A percentile compares a stretch with the other conserved stretches of the same genome.
Conservation (phyloP, 192 early-diverging fungal genomes). For the Nowakowskiella sp. region DNA sequence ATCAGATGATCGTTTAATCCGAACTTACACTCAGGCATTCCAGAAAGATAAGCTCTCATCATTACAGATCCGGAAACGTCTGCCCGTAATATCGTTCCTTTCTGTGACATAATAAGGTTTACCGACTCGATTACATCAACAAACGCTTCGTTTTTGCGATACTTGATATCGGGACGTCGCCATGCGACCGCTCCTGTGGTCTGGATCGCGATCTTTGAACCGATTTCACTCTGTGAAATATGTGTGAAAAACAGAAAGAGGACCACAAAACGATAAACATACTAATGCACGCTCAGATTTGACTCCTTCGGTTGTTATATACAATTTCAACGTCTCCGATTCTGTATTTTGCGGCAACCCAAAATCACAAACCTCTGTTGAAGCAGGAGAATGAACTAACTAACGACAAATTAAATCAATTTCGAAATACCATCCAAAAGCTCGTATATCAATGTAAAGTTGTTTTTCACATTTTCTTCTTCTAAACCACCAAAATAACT, state of each 20-base stretch:
- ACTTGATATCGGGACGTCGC: constrained; percentile 87
- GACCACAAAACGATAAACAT: not conserved
- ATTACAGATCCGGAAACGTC: constrained; percentile 87
- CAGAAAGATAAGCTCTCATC: constrained; percentile 93
- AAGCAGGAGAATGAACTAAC: not conserved
- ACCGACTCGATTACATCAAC: constrained; percentile 98
- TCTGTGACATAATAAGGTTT: constrained; percentile 82
- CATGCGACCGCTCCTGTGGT: constrained; percentile 92
- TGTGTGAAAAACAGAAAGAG: no score
- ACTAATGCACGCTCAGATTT: constrained; percentile 61
- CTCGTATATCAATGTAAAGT: constrained; percentile 49
- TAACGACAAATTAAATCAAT: not conserved
- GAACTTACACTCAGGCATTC: constrained; percentile 96
- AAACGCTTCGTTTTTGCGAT: constrained; percentile 97
- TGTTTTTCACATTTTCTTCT: constrained; percentile 55
- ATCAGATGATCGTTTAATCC: constrained; percentile 93
- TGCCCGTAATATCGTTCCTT: constrained; percentile 77
- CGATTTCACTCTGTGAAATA: constrained; percentile 31
- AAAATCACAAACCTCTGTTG: constrained; percentile 50
- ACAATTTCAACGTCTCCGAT: constrained; percentile 49
- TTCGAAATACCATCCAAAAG: constrained; percentile 45
- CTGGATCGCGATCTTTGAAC: constrained; percentile 84
- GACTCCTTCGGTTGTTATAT: constrained; percentile 94
- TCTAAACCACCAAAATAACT: constrained; percentile 84
- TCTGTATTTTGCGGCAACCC: constrained; percentile 86